A percentile compares a stretch with the other conserved stretches of the same genome.
phyloP scores from a whole-genome alignment of 441 rosid species.

The Populus hybrid region DNA sequence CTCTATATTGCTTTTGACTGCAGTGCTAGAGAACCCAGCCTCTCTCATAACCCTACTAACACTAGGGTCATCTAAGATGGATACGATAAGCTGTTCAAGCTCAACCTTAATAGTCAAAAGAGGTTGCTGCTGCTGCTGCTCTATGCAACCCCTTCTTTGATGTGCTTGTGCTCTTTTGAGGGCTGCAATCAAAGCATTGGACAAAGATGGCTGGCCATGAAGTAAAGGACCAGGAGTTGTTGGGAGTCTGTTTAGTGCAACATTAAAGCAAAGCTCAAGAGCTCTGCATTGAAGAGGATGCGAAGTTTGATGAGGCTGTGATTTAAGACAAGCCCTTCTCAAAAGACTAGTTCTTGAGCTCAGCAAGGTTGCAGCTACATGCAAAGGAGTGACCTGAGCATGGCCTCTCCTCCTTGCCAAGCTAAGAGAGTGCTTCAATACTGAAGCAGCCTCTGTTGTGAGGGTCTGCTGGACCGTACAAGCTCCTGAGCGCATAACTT shows the following conservation, averaged over 20 bases:
- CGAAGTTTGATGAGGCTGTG: conserved; percentile 51
- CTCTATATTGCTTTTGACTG: conserved; percentile 65
- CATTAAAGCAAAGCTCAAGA: conserved; percentile 91
- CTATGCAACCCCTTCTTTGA: conserved; percentile 82
- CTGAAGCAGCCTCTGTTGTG: conserved; percentile 96
- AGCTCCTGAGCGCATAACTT: conserved; percentile 96
- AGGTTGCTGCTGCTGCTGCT: conserved; percentile 25
- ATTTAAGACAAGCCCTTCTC: conserved; percentile 80
- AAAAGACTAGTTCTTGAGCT: conserved; percentile 65
- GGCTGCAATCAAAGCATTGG: conserved; percentile 82
- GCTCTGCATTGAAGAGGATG: conserved; percentile 86
- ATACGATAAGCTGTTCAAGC: no score
- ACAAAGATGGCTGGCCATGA: conserved; percentile 64
- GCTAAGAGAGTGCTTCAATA: conserved; percentile 91
- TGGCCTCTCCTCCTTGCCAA: conserved; percentile 95
- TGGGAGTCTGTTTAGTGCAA: conserved; percentile 79
- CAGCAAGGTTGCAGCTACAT: conserved; percentile 83
- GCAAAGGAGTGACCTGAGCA: conserved; percentile 96
- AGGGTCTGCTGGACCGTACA: conserved; percentile 96
- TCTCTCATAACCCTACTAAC: no score
- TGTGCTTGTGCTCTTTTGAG: conserved; percentile 91
- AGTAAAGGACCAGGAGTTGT: conserved; percentile 62
- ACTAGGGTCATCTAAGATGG: no score
- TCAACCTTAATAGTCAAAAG: no score
- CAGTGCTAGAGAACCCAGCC: conserved; percentile 85